Evolutionary conservation across 148 eudicot genomes (phyloP).

Genomic region (Arbutus unedo): DNA sequence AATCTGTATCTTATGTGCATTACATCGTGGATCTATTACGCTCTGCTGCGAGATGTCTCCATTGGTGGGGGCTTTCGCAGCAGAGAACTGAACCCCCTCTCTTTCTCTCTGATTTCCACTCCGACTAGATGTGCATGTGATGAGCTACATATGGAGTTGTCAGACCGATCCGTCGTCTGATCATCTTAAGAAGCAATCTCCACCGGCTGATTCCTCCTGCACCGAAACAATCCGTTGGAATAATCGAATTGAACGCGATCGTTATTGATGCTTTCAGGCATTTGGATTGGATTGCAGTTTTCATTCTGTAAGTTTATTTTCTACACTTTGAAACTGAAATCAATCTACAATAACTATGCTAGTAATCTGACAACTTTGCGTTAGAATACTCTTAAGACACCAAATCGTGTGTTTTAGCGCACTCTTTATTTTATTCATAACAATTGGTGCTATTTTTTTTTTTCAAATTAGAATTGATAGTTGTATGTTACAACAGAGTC

Average conservation of each 20-base stretch:
- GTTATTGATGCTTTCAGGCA: conserved; percentile 1
- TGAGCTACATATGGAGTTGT: not conserved
- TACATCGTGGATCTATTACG: conserved; percentile 3
- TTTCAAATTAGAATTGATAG: too few relatives aligned
- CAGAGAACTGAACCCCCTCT: not conserved
- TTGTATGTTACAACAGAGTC: too few relatives aligned
- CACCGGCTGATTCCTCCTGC: not conserved
- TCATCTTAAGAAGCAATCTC: not conserved
- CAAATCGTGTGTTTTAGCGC: too few relatives aligned
- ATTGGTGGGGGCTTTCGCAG: conserved; percentile 5
- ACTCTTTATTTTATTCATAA: too few relatives aligned
- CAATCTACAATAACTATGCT: too few relatives aligned
- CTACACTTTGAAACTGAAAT: not conserved
- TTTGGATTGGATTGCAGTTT: not conserved
- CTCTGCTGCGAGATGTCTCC: conserved; percentile 13
- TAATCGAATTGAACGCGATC: not conserved
- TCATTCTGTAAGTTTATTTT: not conserved
- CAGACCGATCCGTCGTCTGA: not conserved
- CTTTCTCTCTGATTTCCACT: not conserved
- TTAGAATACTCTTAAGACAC: too few relatives aligned
- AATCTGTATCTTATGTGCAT: not conserved
- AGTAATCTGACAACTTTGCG: too few relatives aligned
- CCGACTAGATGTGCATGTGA: not conserved
- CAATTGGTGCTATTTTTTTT: too few relatives aligned
- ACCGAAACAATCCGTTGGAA: not conserved